Evolutionary conservation across 805 yeast genomes (phyloP), one percentile per base, ranked within the genome.

Genomic region (Ogataea angusta): DNA sequence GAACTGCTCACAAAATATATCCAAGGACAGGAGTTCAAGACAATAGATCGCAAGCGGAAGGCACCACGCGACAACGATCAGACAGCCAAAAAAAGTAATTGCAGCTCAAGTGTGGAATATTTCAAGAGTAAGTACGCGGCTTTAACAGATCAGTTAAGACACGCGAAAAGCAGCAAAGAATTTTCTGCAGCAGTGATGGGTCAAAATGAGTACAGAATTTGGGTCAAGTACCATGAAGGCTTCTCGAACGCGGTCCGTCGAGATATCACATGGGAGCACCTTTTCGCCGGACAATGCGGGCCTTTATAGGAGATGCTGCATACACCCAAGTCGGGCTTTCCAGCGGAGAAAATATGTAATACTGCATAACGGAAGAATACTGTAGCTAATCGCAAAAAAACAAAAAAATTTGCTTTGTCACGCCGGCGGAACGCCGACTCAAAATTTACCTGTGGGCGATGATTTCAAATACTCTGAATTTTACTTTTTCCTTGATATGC

Each of bases 171-270:
- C 23, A 49, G 46, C 7, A 28, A 37, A 10, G 38, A 40, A 7
- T 14, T 10, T 9, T 48, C 46, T 18, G 43, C 34, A 5, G 42
- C 49, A 7, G 53, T 50, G 2, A 55, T 48, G 61, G 38, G 24
- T 13, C 41, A 32, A 10, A 62, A 51, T 37, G 65, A 47, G 30
- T 55, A 61, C 22, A 66, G 78, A 52, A 71, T 79, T 33, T 89
- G 96, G 96, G 85, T 89, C n/a, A 87, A 84, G 56, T 88, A 82
- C 57, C 85, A 84, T 48, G 96, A 89, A 63, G 97, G 97, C 0
- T 89, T 83, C 55, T 85, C 95, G 5, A 84, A 87, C 60, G 97
- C 97, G 0, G 97, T 89, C 2, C 66, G 95, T 24, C 87, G 86
- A 54, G 85, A 82, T 39, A 78, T 89, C 17, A 76, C 81, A 15